Evolutionary conservation across 2,329 filamentous ascomycete species (phyloP).

Genomic region (Apiospora malaysiana): DNA sequence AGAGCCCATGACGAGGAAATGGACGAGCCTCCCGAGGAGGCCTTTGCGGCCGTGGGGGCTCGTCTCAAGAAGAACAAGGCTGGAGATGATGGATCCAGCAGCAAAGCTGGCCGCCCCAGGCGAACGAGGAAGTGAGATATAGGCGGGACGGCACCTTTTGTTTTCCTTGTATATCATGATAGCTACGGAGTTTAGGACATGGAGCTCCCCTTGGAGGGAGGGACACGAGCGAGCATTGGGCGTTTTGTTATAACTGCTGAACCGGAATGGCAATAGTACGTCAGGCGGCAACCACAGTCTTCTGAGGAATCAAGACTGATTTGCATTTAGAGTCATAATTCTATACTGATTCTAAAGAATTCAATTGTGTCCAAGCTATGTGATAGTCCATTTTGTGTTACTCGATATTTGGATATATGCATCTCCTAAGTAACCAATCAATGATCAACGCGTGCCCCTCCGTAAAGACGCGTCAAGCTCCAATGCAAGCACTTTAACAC

Average conservation of each 20-base stretch:
- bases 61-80: conserved; percentile 48
- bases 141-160: neutral
- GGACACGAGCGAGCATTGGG: neutral
- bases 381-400: neutral
- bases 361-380: neutral
- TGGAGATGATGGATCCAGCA: conserved; percentile 26
- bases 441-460: neutral
- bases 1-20: conserved; percentile 60
- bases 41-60: conserved; percentile 62
- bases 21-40: conserved; percentile 60
- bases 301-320: neutral
- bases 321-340: neutral
- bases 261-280: neutral
- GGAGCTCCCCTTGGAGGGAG: neutral
- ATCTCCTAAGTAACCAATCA: neutral
- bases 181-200: neutral
- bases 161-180: conserved; percentile 21
- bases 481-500: conserved; percentile 10
- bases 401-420: neutral
- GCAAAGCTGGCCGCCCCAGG: conserved; percentile 22
- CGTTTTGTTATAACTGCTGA: neutral
- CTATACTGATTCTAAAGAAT: neutral
- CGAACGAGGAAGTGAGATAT: conserved; percentile 26
- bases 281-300: neutral
- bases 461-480: neutral